These are phyloP conservation scores for Pseudogymnoascus sp. DNA, from an alignment of 2,329 filamentous ascomycete species.

Conservation along the genomic window DNA sequence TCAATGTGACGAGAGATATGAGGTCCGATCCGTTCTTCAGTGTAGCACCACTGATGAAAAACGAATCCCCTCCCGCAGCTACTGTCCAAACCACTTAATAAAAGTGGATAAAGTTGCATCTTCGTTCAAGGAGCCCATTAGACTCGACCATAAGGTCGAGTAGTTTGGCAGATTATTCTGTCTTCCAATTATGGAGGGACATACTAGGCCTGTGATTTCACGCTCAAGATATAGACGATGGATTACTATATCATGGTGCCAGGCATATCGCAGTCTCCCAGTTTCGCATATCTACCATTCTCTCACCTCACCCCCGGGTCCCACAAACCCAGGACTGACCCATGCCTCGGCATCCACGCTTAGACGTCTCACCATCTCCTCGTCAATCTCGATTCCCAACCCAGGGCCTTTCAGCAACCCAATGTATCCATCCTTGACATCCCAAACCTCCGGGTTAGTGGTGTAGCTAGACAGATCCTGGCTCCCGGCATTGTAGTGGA, in stretches of 20 bases:
- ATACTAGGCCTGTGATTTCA: not conserved
- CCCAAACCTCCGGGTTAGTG: conserved; percentile 58
- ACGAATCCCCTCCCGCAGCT: not conserved
- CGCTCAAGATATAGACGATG: not conserved
- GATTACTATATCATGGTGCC: not conserved
- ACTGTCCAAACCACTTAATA: not conserved
- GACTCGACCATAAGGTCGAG: not conserved
- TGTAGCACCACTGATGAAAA: not conserved
- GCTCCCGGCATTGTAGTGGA: conserved; percentile 68
- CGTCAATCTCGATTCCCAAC: conserved; percentile 65
- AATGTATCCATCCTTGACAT: conserved; percentile 61
- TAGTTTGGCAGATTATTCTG: not conserved
- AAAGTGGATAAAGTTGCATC: not conserved
- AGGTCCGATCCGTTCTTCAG: not conserved
- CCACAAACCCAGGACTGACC: conserved; percentile 60
- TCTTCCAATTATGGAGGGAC: not conserved
- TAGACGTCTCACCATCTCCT: conserved; percentile 57
- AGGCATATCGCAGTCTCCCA: not conserved
- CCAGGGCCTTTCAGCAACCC: conserved; percentile 53
- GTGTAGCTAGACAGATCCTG: conserved; percentile 62
- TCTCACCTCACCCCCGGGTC: conserved; percentile 58
- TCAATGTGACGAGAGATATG: not conserved
- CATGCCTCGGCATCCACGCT: conserved; percentile 56
- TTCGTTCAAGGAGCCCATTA: not conserved
- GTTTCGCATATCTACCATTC: conserved; percentile 51